A percentile compares a stretch with the other conserved stretches of the same genome.
These are phyloP conservation scores for Aspergillus sp. DNA, from an alignment of 2,329 filamentous ascomycete genomes.

Conservation along the genomic window DNA sequence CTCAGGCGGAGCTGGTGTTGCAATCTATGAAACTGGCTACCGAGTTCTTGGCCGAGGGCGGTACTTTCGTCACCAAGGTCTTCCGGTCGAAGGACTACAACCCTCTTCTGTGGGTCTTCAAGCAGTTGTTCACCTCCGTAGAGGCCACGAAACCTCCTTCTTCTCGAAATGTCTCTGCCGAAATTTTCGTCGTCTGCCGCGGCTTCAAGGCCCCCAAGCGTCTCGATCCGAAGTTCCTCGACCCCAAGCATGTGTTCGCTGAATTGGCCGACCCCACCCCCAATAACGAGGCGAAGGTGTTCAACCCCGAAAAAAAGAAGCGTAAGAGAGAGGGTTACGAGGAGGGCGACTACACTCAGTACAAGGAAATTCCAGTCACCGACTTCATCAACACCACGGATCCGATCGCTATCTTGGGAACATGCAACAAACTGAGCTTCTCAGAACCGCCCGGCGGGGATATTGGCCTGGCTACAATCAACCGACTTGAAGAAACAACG, in stretches of 20 bases:
- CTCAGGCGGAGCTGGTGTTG: slow-evolving; percentile 88
- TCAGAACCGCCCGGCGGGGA: slow-evolving; percentile 77
- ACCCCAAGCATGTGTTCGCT: slow-evolving; percentile 85
- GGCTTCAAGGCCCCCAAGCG: slow-evolving; percentile 94
- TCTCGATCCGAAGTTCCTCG: slow-evolving; percentile 88
- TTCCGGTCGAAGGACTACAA: slow-evolving; percentile 98
- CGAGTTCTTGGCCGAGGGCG: slow-evolving; percentile 85
- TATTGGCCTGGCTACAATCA: slow-evolving; percentile 79
- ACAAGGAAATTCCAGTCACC: slow-evolving; percentile 82
- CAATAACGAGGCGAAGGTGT: slow-evolving; percentile 97
- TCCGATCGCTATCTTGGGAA: slow-evolving; percentile 87
- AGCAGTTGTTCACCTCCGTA: slow-evolving; percentile 91
- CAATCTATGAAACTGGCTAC: slow-evolving; percentile 91
- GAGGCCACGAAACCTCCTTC: slow-evolving; percentile 97
- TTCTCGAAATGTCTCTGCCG: slow-evolving; percentile 91
- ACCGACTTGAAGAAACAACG: slow-evolving; percentile 84
- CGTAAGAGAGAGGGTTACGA: slow-evolving; percentile 97
- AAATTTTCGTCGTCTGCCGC: slow-evolving; percentile 96
- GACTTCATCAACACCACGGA: slow-evolving; percentile 94
- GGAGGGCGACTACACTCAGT: slow-evolving; percentile 90
- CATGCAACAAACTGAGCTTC: slow-evolving; percentile 81
- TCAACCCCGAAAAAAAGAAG: slow-evolving; percentile 97
- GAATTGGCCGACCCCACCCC: slow-evolving; percentile 81
- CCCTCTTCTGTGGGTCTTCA: slow-evolving; percentile 92
- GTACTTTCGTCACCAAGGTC: slow-evolving; percentile 95